Conservation (phyloP, 345 rosid species). For the Dipteronia sinensis region DNA sequence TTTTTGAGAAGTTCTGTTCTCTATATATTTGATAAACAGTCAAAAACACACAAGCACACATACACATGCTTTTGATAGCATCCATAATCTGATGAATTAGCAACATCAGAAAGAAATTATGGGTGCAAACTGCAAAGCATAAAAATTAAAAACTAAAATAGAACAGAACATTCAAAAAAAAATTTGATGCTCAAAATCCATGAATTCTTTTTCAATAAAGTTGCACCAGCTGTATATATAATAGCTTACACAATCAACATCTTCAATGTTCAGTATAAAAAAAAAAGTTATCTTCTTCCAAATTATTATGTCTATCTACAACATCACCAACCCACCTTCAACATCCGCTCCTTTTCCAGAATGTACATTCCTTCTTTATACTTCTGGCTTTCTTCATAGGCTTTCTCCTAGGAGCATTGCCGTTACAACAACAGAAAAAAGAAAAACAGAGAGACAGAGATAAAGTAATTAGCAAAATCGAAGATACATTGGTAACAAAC, state of each 20-base stretch:
- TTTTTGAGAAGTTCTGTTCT: too few relatives aligned
- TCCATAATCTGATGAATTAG: neutral
- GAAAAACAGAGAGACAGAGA: neutral
- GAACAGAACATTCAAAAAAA: neutral
- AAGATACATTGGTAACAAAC: too few relatives aligned
- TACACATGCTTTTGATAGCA: neutral
- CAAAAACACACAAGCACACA: neutral
- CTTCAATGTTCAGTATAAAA: neutral
- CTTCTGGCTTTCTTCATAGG: conserved; percentile 44
- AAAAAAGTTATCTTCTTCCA: conserved; percentile 10
- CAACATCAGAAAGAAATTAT: neutral
- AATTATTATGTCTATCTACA: neutral
- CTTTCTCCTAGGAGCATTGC: conserved; percentile 39
- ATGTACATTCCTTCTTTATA: conserved; percentile 49
- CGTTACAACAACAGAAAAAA: neutral
- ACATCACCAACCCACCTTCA: conserved; percentile 45
- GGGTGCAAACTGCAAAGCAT: neutral
- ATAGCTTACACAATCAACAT: neutral
- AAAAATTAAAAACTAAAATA: neutral
- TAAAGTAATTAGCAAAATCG: neutral
- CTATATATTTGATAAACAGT: too few relatives aligned
- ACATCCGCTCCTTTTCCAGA: conserved; percentile 44
- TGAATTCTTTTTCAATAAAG: neutral
- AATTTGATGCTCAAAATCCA: neutral
- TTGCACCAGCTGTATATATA: conserved; percentile 14